Conservation (phyloP, 352 stramenopile species). For the Thraustotheca clavata region DNA sequence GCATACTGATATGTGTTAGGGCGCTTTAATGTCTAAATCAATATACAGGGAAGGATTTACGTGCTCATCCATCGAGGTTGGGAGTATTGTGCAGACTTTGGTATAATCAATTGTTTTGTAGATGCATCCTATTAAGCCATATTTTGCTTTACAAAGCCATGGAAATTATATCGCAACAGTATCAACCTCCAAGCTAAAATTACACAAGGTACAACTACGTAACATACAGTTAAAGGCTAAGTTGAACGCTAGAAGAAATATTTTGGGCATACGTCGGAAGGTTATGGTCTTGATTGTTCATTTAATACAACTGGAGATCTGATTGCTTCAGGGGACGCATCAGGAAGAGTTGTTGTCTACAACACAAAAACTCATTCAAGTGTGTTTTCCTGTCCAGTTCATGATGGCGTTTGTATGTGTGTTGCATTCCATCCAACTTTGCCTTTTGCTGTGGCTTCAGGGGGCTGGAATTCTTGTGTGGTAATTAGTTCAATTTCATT, state of each 20-base stretch:
- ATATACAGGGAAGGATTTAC: neutral
- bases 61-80: neutral
- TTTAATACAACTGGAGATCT: neutral
- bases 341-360: neutral
- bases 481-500: too few species aligned
- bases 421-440: neutral
- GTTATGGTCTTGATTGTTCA: neutral
- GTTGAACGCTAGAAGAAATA: neutral
- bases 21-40: neutral
- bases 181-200: neutral
- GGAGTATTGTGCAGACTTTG: neutral
- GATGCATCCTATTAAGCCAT: neutral
- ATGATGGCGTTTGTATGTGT: neutral
- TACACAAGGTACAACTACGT: neutral
- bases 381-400: neutral
- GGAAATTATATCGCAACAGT: conserved; percentile 3
- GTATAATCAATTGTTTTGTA: neutral
- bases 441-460: neutral
- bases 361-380: neutral
- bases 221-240: neutral
- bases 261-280: neutral
- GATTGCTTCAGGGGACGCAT: neutral
- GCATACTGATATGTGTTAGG: neutral
- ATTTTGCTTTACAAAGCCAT: neutral
- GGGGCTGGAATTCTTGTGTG: neutral